A percentile compares a stretch with the other conserved stretches of the same genome.
These are phyloP conservation scores for Abrus precatorius DNA, from an alignment of 306 rosid genomes.

Conservation along the genomic window DNA sequence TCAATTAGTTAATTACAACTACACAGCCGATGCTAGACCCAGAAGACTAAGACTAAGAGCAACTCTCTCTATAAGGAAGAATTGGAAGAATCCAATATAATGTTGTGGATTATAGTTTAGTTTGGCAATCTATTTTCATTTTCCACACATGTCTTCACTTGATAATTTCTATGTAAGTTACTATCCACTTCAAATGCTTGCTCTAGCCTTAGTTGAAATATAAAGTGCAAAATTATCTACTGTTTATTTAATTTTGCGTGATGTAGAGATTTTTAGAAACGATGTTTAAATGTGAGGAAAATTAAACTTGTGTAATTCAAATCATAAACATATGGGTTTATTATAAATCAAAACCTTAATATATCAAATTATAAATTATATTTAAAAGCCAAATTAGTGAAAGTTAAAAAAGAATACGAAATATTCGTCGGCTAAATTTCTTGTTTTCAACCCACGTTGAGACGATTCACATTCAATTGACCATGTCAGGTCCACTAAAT, in stretches of 20 bases:
- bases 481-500: neutral
- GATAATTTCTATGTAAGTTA: neutral
- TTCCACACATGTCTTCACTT: neutral
- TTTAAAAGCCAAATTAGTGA: neutral
- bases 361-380: too few species aligned
- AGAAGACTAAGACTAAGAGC: neutral
- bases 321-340: neutral
- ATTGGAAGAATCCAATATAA: neutral
- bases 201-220: neutral
- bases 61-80: slow-evolving; percentile 10
- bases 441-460: neutral
- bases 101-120: slow-evolving; percentile 12
- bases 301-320: neutral
- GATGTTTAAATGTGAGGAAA: too few species aligned
- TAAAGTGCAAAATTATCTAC: too few species aligned
- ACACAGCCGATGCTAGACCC: neutral
- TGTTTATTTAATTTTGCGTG: too few species aligned
- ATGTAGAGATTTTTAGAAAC: too few species aligned
- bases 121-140: slow-evolving; percentile 8
- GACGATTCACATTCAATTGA: neutral
- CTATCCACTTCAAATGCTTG: neutral
- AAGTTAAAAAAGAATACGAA: neutral
- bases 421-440: too few species aligned
- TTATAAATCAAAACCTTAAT: too few species aligned
- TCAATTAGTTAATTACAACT: slow-evolving; percentile 24